phyloP scores from a whole-genome alignment of 306 rosid species.

The Crotalaria pallida region DNA sequence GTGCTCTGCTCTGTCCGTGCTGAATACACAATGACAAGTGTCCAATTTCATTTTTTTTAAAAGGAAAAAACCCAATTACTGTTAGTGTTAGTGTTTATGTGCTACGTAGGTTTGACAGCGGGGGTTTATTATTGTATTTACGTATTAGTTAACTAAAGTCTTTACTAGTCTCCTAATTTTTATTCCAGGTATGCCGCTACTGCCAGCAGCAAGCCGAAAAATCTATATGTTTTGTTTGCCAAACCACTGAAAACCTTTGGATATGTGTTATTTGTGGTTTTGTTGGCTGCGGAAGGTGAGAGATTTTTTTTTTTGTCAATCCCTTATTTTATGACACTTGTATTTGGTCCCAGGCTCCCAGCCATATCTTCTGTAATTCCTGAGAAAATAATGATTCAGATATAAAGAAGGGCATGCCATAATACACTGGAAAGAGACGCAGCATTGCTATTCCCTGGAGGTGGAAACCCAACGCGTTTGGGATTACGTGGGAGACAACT shows the following conservation, averaged over 20 bases:
- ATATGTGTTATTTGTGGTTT: constrained; percentile 93
- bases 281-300: constrained; percentile 98
- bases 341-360: not conserved
- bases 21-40: no score
- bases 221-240: constrained; percentile 78
- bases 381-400: constrained; percentile 36
- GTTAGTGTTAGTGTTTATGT: not conserved
- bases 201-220: constrained; percentile 98
- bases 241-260: constrained; percentile 94
- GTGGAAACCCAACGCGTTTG: constrained; percentile 91
- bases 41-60: no score
- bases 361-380: constrained; percentile 3
- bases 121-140: not conserved
- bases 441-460: constrained; percentile 92
- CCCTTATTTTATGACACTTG: not conserved
- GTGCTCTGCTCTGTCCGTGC: no score
- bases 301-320: not conserved
- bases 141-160: not conserved
- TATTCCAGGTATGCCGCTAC: constrained; percentile 78
- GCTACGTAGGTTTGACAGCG: not conserved
- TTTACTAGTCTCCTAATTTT: not conserved
- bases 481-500: constrained; percentile 97
- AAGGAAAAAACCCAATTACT: no score
- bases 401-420: constrained; percentile 90
- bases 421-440: constrained; percentile 91